A percentile compares a stretch with the other conserved stretches of the same genome.
These are phyloP conservation scores for Salix purpurea DNA, from an alignment of 345 rosid species.

Conservation along the genomic window DNA sequence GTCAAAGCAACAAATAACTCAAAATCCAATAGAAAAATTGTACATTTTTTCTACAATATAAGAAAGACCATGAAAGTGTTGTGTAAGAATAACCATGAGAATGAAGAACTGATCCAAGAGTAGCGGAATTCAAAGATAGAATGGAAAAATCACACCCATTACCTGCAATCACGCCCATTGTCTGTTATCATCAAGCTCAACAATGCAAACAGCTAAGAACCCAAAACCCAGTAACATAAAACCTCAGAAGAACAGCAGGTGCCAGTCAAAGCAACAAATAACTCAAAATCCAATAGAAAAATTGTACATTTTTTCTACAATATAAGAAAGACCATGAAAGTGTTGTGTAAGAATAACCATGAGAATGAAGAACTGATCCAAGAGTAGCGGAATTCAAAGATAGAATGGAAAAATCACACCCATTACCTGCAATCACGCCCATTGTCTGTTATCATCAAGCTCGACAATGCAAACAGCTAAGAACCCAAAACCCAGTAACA, in stretches of 20 bases:
- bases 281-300: neutral
- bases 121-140: neutral
- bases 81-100: neutral
- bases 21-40: neutral
- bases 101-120: neutral
- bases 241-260: neutral
- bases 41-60: neutral
- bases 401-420: too few relatives aligned
- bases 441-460: too few relatives aligned
- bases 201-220: constrained; percentile 6
- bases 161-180: neutral
- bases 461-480: too few relatives aligned
- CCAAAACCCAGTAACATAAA: constrained; percentile 10
- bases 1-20: neutral
- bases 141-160: neutral
- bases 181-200: neutral
- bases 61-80: too few relatives aligned
- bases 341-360: too few relatives aligned
- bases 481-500: too few relatives aligned
- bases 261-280: neutral
- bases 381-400: too few relatives aligned
- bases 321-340: too few relatives aligned
- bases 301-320: neutral
- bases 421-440: too few relatives aligned
- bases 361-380: too few relatives aligned